phyloP scores from a whole-genome alignment of 257 asterid genomes.

The Przewalskia tangutica region DNA sequence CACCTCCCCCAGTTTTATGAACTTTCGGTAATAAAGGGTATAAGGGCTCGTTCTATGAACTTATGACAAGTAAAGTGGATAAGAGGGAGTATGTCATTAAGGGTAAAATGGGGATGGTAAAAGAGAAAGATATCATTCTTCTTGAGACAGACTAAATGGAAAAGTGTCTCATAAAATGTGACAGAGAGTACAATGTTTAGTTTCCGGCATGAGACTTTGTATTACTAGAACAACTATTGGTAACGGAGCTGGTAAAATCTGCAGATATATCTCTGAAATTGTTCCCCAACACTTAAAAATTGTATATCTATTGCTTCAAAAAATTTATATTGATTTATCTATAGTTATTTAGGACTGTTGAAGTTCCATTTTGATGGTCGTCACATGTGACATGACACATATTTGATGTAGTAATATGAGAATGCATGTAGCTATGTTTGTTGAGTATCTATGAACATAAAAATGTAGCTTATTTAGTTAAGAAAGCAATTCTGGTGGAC shows the following conservation, averaged over 20 bases:
- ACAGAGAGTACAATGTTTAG: not conserved
- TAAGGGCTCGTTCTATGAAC: not conserved
- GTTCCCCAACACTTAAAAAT: not conserved
- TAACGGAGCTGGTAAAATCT: not conserved
- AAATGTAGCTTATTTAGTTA: not conserved
- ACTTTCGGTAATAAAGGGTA: no score
- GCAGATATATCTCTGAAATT: not conserved
- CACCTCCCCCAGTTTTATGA: no score
- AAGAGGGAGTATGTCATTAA: not conserved
- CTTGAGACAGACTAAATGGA: not conserved
- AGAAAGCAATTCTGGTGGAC: not conserved
- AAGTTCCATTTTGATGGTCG: not conserved
- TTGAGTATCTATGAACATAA: not conserved
- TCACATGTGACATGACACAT: not conserved
- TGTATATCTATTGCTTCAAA: not conserved
- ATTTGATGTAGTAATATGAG: not conserved
- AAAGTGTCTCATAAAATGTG: not conserved
- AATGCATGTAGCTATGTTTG: not conserved
- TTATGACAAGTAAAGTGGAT: not conserved
- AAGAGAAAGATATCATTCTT: not conserved
- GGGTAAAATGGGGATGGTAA: not conserved
- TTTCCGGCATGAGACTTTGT: not conserved
- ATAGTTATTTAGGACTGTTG: not conserved
- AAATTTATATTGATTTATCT: not conserved
- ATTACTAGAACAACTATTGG: not conserved